Base-by-base conservation (phyloP, 73 alveolate genomes). In the Stentor roeselii region DNA sequence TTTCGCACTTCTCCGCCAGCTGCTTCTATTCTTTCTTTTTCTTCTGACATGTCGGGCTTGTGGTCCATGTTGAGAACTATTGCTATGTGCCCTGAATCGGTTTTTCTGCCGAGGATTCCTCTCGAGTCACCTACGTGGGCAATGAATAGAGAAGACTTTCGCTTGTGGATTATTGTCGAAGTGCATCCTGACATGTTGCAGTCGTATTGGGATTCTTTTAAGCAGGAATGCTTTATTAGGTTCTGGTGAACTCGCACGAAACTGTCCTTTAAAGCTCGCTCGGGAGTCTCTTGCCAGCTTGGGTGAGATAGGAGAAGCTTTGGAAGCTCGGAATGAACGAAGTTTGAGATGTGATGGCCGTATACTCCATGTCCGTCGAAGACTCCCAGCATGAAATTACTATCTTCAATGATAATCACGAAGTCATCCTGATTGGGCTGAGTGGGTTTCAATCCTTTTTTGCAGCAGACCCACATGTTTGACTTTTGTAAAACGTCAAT, bases 21-120 rank as follows among this genome's bases (percentile, higher is more conserved):
- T 76, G 86, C 75, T 36, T 91, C 92, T n/a, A 95, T 95, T 82
- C 99, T 82, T 75, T 85, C 86, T 75, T 92, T 92, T 88, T 95
- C 99, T n/a, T 84, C 91, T 21, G 90, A 84, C 50, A 87, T 92
- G 35, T 91, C 95, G 35, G 99, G 99, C 85, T 95, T 95, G 78
- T 95, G 99, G 77, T 95, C 99, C 27, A 83, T 77, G 60, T 96
- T 94, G 92, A 95, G 82, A 61, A 91, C 95, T 14, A n/a, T 27
- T 30, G 97, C 94, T 21, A 37, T 60, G 0, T 59, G 37, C 34
- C 42, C 0, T 14, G 37, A 27, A 2, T 75, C 42, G 27, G 34
- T 27, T 15, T n/a, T 0, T 30, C 36, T 35, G 60, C 83, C 88
- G 14, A 82, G 42, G 59, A 82, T 60, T 14, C 59, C 59, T 31